A percentile compares a stretch with the other conserved stretches of the same genome.
Conservation (phyloP, 2,329 filamentous ascomycete genomes). For the Pseudogymnoascus sp. region DNA sequence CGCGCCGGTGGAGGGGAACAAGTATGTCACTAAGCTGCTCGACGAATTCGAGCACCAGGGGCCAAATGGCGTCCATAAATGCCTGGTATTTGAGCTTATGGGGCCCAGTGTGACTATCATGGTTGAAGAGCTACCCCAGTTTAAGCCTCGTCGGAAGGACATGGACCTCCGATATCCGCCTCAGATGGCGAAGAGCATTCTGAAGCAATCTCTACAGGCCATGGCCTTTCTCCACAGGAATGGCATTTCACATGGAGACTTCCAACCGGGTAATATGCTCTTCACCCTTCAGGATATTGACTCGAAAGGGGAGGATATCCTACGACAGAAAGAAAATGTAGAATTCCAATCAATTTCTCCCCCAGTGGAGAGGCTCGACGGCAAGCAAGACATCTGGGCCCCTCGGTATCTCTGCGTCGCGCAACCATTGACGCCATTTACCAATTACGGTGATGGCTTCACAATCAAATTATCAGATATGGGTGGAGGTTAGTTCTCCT, state of each 20-base stretch:
- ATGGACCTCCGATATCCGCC: neutral
- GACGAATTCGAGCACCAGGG: constrained; percentile 34
- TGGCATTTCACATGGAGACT: constrained; percentile 35
- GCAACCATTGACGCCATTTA: neutral
- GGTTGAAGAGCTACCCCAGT: constrained; percentile 26
- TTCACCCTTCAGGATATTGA: constrained; percentile 29
- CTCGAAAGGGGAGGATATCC: neutral
- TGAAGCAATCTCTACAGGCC: neutral
- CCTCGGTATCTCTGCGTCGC: neutral
- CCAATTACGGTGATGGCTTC: neutral
- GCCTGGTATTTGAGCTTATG: constrained; percentile 34
- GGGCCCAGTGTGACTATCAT: constrained; percentile 34
- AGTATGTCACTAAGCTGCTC: constrained; percentile 31
- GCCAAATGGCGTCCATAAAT: constrained; percentile 40
- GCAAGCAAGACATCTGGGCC: neutral
- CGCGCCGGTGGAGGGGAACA: constrained; percentile 15
- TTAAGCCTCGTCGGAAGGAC: neutral
- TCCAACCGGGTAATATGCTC: constrained; percentile 34
- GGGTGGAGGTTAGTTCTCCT: neutral
- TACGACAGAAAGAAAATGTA: neutral
- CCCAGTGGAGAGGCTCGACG: neutral
- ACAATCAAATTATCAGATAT: neutral
- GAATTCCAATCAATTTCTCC: neutral
- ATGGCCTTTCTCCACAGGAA: constrained; percentile 31
- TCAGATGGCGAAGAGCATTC: neutral